A percentile compares a stretch with the other conserved stretches of the same genome.
phyloP scores from a whole-genome alignment of 495 filamentous ascomycete species.

The Aspergillus taichungensis region DNA sequence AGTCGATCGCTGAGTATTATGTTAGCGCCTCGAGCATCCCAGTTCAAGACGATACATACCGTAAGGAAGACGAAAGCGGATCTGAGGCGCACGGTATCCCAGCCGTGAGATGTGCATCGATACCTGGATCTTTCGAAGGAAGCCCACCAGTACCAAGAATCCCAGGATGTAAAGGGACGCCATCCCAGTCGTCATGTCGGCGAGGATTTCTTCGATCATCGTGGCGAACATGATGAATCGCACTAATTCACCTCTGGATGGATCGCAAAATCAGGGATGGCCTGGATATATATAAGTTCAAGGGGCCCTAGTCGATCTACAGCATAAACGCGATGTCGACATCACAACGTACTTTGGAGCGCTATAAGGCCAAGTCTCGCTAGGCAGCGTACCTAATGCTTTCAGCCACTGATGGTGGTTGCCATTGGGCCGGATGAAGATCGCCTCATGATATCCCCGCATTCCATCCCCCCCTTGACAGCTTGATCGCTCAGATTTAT shows the following conservation, averaged over 20 bases:
- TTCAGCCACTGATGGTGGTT: too few relatives aligned
- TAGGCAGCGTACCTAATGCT: too few relatives aligned
- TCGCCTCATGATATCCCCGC: neutral
- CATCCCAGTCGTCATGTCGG: conserved; percentile 17
- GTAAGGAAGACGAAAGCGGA: conserved; percentile 28
- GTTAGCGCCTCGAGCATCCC: conserved; percentile 2
- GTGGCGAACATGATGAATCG: neutral
- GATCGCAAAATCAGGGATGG: too few relatives aligned
- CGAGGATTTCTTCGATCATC: conserved; percentile 32
- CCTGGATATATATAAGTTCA: too few relatives aligned
- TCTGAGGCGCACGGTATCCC: conserved; percentile 26
- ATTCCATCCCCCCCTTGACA: neutral
- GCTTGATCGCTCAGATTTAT: conserved; percentile 1
- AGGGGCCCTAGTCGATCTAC: neutral
- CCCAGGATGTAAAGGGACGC: conserved; percentile 18
- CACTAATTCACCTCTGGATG: neutral
- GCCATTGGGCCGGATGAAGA: neutral
- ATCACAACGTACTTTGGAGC: too few relatives aligned
- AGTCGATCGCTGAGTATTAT: conserved; percentile 47
- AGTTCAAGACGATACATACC: conserved; percentile 12
- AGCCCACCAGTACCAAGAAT: conserved; percentile 14
- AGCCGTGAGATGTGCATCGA: conserved; percentile 25
- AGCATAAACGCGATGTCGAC: neutral
- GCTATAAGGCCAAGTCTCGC: too few relatives aligned
- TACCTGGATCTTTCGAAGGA: conserved; percentile 25